Base-by-base conservation (phyloP, 2,329 filamentous ascomycete genomes). In the Fusarium torreyae region DNA sequence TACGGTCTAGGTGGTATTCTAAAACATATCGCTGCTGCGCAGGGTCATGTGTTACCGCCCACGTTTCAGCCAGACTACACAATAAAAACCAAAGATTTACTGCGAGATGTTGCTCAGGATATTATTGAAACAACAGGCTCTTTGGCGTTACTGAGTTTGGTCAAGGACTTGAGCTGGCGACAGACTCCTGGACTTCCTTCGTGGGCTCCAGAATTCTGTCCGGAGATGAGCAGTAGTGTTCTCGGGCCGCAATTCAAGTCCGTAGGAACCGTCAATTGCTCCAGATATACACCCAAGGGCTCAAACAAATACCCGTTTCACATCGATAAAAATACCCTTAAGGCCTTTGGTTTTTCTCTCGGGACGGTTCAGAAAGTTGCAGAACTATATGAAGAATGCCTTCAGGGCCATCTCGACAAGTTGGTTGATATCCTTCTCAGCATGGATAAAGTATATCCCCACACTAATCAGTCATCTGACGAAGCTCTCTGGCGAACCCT, bases 401-500 rank as follows among this genome's bases (percentile, higher is more conserved):
- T 62, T 0, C 15, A 14, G 3, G 57, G 57, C 1, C 15, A 13
- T 0, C 18, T 54, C 1, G 17, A 7, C 0, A 24, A 14, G n/a
- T 7, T 46, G 0, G 24, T 15, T 0, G 28, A 33, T 6, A 26
- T 63, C 4, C 48, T 63, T 1, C 57, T 62, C 0, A 9, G 3
- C 3, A 56, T 63, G 57, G 36, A 48, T 1, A 2, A 20, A 3
- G 11, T 7, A 1, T 63, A 63, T 5, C 2, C 14, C 8, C 18
- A 43, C 5, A 63, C 48, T 0, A 15, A 54, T 0, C 57, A 63
- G 4, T 2, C 15, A 1, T 11, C 59, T 1, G 57, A 63, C 3
- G 57, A 63, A 4, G 59, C 15, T 4, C 36, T 63, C 0, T 63
- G 57, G 57, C 28, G 59, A 11, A 56, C 57, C 1, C 4, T 63